Base-by-base conservation (phyloP, 2,329 filamentous ascomycete species). In the Elsinoe ampelina region DNA sequence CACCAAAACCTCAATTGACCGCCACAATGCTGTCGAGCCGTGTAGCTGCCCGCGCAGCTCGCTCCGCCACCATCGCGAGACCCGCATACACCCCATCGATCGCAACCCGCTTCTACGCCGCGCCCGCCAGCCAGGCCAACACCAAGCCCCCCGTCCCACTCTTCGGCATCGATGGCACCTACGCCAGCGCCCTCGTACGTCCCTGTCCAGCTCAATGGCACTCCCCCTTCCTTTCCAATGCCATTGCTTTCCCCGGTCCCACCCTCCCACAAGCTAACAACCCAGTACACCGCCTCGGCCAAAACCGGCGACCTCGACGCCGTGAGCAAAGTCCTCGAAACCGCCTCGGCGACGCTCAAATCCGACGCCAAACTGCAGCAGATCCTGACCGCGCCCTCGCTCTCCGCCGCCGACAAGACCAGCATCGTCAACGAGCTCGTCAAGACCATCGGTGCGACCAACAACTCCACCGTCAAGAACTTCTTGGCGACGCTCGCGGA, bases 101-200 rank as follows among this genome's bases (percentile, higher is more conserved):
- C 69, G 72, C 77, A 68, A 79, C 81, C 68, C 86, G 91, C 74
- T 83, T 82, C 73, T 96, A 89, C 76, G 89, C 89, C 69, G 76
- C 80, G 61, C 75, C 82, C 68, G 67, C 72, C 61, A 78, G 81
- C 68, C 72, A 82, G 66, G 73, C 79, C 68, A 77, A 83, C 72
- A 83, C 83, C 73, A 91, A 88, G 80, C 84, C 92, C 68, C 93
- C 93, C 65, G 80, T 96, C 71, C 82, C 91, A 68, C 83, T 98
- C 70, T 98, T 89, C 77, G 93, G 93, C 67, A 79, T 98, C 71
- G 93, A 97, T 76, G 93, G 93, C 75, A 97, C 92, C 72, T 98
- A 98, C 79, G 93, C 93, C 73, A 90, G 86, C 78, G 93, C 93
- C 79, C 82, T 98, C 85, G 93, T 98, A 92, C 74, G 89, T 73